phyloP scores from a whole-genome alignment of 768 basidiomycete species.

The Serendipita sp. region DNA sequence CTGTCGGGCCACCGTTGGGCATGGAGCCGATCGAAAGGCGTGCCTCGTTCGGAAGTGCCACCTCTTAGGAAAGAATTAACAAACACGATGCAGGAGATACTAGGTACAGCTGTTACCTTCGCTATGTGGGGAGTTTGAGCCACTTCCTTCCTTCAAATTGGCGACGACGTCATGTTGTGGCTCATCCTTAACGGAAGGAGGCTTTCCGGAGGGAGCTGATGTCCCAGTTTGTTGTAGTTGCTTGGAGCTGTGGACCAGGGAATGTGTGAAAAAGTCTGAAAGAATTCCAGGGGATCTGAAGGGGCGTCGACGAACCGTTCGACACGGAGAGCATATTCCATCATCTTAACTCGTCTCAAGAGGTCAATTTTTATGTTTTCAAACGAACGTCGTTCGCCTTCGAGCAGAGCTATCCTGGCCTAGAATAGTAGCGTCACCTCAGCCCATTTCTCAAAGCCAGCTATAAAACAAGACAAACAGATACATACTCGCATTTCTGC shows the following conservation, averaged over 20 bases:
- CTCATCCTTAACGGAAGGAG: constrained; percentile 55
- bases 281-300: neutral
- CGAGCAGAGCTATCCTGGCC: constrained; percentile 94
- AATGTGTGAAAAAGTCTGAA: constrained; percentile 10
- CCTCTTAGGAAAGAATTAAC: constrained; percentile 32
- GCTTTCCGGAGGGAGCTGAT: constrained; percentile 49
- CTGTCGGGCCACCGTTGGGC: constrained; percentile 44
- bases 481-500: constrained; percentile 91
- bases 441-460: constrained; percentile 9
- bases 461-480: constrained; percentile 19
- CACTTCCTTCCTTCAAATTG: constrained; percentile 51
- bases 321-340: constrained; percentile 91
- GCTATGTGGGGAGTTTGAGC: constrained; percentile 69
- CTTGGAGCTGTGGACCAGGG: constrained; percentile 43
- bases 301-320: constrained; percentile 57
- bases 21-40: constrained; percentile 29
- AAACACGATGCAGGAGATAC: constrained; percentile 11
- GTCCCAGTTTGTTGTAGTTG: constrained; percentile 50
- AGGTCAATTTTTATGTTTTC: constrained; percentile 95
- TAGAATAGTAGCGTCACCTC: constrained; percentile 20
- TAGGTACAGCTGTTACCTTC: constrained; percentile 36
- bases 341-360: constrained; percentile 95
- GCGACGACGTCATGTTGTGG: constrained; percentile 33
- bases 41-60: constrained; percentile 49
- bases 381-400: constrained; percentile 91